These are phyloP conservation scores for Phytopythium montanum DNA, from an alignment of 352 stramenopile genomes.

Conservation along the genomic window DNA sequence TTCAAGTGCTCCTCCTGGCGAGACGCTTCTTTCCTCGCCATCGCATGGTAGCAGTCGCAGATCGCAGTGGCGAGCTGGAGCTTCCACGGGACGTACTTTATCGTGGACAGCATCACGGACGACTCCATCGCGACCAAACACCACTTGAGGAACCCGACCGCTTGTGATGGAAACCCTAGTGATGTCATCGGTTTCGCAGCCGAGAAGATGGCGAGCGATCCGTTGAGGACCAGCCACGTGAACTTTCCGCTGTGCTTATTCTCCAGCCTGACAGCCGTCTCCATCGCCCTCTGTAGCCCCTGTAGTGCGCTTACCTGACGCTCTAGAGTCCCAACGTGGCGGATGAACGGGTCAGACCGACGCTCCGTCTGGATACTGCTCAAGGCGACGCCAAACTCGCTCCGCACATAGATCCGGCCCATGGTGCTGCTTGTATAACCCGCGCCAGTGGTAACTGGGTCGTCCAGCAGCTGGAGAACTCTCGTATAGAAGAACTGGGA, in stretches of 20 bases:
- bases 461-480: slow-evolving; percentile 15
- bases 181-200: slow-evolving; percentile 39
- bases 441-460: not conserved
- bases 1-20: slow-evolving; percentile 22
- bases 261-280: slow-evolving; percentile 36
- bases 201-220: slow-evolving; percentile 51
- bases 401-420: slow-evolving; percentile 33
- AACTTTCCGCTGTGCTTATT: slow-evolving; percentile 20
- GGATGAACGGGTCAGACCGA: slow-evolving; percentile 29
- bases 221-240: slow-evolving; percentile 67
- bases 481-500: slow-evolving; percentile 47
- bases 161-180: slow-evolving; percentile 48
- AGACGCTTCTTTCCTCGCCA: slow-evolving; percentile 28
- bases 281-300: slow-evolving; percentile 40
- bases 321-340: slow-evolving; percentile 44
- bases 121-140: slow-evolving; percentile 53
- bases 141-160: slow-evolving; percentile 65
- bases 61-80: slow-evolving; percentile 48
- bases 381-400: slow-evolving; percentile 41
- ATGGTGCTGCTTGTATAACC: not conserved
- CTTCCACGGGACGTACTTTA: slow-evolving; percentile 64
- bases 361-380: slow-evolving; percentile 37
- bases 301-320: slow-evolving; percentile 33
- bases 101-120: slow-evolving; percentile 47
- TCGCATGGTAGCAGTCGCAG: slow-evolving; percentile 54